Evolutionary conservation across 2,329 filamentous ascomycete species (phyloP), one percentile per base, ranked within the genome.

Genomic region (Sporothrix inflata): DNA sequence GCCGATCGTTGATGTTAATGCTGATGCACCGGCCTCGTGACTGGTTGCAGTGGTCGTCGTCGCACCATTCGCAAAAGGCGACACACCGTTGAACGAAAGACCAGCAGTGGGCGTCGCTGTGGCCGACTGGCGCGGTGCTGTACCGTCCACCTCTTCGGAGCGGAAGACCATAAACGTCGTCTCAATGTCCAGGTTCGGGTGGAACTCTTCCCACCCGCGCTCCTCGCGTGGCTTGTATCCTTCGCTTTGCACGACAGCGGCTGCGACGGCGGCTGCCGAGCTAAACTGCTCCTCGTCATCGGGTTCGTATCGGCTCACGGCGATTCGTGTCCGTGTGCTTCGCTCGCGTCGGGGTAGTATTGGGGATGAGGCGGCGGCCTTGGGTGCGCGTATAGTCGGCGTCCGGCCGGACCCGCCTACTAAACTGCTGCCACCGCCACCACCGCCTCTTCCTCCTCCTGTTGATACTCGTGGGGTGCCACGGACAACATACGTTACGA

Each of bases 151-250:
- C 75, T 97, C 93, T 74, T 96, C 91, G 1, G 94, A 90, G 66
- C 88, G 89, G 79, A 94, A 94, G 2, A 97, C 85, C 76, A 91
- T 89, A 75, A 98, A 91, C 4, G 88, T 89, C 14, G 87, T 87
- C 72, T 97, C 94, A 66, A 98, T 94, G 82, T 98, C 94, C 69
- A 99, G 88, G 77, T 98, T 93, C 0, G 94, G 94, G 81, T 99
- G 96, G 75, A 98, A 98, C 80, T 99, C 96, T 78, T 98, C 94
- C 94, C 95, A 99, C 69, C 94, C 93, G 74, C 95, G 90, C 83
- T 99, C 96, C 82, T 99, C 96, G 78, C 96, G 88, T 42, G 96
- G 96, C 80, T 99, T 99, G 83, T 98, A 98, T 68, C 95, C 94
- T 84, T 98, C 96, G 77, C 90, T 94, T 79, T 97, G 94, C 76